These are phyloP conservation scores for Boletus smithii DNA, from an alignment of 1,284 basidiomycete genomes.

Conservation along the genomic window DNA sequence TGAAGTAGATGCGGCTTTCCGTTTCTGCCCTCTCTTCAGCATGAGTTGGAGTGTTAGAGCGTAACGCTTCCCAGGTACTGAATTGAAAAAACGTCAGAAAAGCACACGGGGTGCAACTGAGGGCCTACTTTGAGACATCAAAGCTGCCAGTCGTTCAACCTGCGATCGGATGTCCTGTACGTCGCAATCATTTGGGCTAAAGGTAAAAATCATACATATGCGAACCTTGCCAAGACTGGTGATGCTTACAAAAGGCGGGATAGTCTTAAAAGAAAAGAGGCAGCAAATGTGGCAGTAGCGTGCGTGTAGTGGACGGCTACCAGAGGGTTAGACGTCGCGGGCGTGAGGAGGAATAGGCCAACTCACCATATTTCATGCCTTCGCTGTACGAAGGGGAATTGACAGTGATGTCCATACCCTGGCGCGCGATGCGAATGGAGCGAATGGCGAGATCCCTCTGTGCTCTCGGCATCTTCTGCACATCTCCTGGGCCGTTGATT, in stretches of 20 bases:
- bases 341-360: background rate
- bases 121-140: slow-evolving; percentile 72
- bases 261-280: slow-evolving; percentile 83
- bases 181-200: slow-evolving; percentile 80
- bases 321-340: slow-evolving; percentile 7
- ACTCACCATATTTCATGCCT: slow-evolving; percentile 81
- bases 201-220: slow-evolving; percentile 6
- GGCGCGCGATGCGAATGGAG: slow-evolving; percentile 67
- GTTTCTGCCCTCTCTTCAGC: slow-evolving; percentile 74
- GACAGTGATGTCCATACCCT: slow-evolving; percentile 70
- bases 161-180: slow-evolving; percentile 70
- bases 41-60: slow-evolving; percentile 85
- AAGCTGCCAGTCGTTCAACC: slow-evolving; percentile 72
- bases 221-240: background rate
- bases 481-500: slow-evolving; percentile 74
- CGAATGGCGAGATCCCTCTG: slow-evolving; percentile 69
- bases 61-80: slow-evolving; percentile 87
- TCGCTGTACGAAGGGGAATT: slow-evolving; percentile 80
- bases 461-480: slow-evolving; percentile 65
- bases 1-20: slow-evolving; percentile 53
- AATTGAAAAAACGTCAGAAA: slow-evolving; percentile 12
- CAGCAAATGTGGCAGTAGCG: slow-evolving; percentile 88
- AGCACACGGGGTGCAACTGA: slow-evolving; percentile 6
- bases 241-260: slow-evolving; percentile 75
- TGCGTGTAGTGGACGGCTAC: slow-evolving; percentile 86